These are phyloP conservation scores for Corchorus olitorius DNA, from an alignment of 345 rosid genomes.

Conservation along the genomic window DNA sequence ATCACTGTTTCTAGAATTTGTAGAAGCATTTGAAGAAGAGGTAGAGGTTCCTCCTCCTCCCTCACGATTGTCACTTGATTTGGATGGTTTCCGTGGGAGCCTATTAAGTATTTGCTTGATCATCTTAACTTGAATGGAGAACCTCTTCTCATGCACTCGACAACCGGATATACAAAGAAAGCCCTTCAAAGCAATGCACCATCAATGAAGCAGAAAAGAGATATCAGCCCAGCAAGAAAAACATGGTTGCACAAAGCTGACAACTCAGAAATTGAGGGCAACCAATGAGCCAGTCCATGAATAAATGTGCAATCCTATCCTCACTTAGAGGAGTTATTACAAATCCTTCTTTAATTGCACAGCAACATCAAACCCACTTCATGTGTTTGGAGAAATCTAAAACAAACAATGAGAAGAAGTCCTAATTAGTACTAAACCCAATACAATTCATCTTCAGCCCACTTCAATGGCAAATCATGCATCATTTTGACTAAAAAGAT, in stretches of 20 bases:
- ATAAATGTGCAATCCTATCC: constrained; percentile 12
- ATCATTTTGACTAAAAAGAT: constrained; percentile 6
- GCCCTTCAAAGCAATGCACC: constrained; percentile 25
- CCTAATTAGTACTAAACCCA: constrained; percentile 11
- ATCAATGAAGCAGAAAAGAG: constrained; percentile 4
- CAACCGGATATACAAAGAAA: constrained; percentile 9
- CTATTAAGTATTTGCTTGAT: constrained; percentile 60
- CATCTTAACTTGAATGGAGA: constrained; percentile 36
- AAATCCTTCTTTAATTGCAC: constrained; percentile 26
- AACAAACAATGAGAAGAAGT: neutral
- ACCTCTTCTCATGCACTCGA: constrained; percentile 14
- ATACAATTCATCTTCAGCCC: neutral
- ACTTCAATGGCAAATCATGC: constrained; percentile 2
- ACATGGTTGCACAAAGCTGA: neutral
- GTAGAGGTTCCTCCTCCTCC: constrained; percentile 46
- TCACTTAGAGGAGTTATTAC: neutral
- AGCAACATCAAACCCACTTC: constrained; percentile 27
- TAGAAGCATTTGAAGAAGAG: constrained; percentile 40
- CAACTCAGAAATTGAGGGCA: constrained; percentile 14
- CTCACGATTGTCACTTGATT: constrained; percentile 55
- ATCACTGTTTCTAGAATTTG: constrained; percentile 44
- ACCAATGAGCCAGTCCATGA: constrained; percentile 12
- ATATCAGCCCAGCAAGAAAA: neutral
- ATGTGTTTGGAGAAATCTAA: constrained; percentile 6
- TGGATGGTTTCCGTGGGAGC: constrained; percentile 63